A percentile compares a stretch with the other conserved stretches of the same genome.
phyloP scores from a whole-genome alignment of 2,329 filamentous ascomycete species.

The Alternaria longipes region DNA sequence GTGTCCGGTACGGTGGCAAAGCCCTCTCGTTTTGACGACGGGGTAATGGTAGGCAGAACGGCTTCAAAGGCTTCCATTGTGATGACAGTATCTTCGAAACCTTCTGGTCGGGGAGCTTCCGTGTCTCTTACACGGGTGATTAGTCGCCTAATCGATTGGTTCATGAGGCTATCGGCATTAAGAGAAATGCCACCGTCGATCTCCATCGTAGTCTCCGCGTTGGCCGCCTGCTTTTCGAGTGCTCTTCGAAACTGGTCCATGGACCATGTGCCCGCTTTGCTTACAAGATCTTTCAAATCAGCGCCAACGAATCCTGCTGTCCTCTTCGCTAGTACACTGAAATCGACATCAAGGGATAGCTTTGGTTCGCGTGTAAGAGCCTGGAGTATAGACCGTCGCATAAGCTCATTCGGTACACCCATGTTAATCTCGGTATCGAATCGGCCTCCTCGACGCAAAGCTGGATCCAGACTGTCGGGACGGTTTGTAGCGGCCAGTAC shows the following conservation, averaged over 20 bases:
- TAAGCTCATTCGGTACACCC: conserved; percentile 81
- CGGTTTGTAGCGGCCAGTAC: conserved; percentile 91
- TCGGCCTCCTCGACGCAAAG: conserved; percentile 74
- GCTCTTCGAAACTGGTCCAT: conserved; percentile 68
- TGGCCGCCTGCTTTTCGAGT: conserved; percentile 54
- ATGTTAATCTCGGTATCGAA: conserved; percentile 89
- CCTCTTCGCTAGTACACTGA: conserved; percentile 76
- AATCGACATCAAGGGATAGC: conserved; percentile 76
- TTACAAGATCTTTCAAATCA: conserved; percentile 78
- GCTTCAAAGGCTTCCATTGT: conserved; percentile 75
- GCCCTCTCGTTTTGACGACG: conserved; percentile 88
- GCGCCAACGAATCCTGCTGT: conserved; percentile 95
- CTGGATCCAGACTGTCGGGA: conserved; percentile 84
- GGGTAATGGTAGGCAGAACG: conserved; percentile 78
- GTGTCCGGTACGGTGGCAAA: conserved; percentile 94
- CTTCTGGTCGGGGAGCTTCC: conserved; percentile 61
- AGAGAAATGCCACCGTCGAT: conserved; percentile 53
- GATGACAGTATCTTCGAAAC: conserved; percentile 65
- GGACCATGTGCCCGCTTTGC: conserved; percentile 71
- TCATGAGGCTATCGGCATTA: conserved; percentile 24
- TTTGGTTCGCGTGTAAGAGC: conserved; percentile 73
- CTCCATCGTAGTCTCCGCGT: conserved; percentile 59
- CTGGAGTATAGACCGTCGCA: conserved; percentile 79
- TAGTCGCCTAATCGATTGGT: conserved; percentile 52
- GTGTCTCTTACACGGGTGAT: conserved; percentile 62